Conservation (phyloP, 495 filamentous ascomycete species). For the Chaetomium tenue region DNA sequence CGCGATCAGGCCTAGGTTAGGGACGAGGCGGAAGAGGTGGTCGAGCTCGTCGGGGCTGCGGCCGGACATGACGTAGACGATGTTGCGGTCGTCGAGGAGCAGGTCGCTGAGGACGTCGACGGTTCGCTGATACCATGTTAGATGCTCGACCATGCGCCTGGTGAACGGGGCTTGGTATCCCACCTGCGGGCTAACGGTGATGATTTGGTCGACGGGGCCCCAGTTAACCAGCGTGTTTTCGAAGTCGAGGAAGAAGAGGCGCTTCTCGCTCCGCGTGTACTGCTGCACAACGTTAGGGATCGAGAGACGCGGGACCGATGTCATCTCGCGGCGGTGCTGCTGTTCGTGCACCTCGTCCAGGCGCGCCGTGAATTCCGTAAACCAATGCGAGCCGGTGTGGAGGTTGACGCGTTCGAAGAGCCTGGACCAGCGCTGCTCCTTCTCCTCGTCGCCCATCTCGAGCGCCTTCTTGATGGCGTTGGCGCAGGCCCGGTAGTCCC, state of each 20-base stretch:
- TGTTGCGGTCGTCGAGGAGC: slow-evolving; percentile 70
- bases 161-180: slow-evolving; percentile 12
- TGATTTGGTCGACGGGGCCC: slow-evolving; percentile 74
- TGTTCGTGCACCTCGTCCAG: slow-evolving; percentile 74
- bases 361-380: slow-evolving; percentile 64
- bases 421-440: slow-evolving; percentile 67
- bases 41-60: slow-evolving; percentile 84
- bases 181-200: slow-evolving; percentile 75
- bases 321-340: slow-evolving; percentile 76
- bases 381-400: slow-evolving; percentile 82
- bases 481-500: slow-evolving; percentile 84
- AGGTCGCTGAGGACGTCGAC: slow-evolving; percentile 77
- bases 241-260: slow-evolving; percentile 86
- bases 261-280: slow-evolving; percentile 62
- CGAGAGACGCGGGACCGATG: slow-evolving; percentile 79
- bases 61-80: slow-evolving; percentile 91
- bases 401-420: slow-evolving; percentile 72
- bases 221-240: slow-evolving; percentile 87
- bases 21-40: slow-evolving; percentile 72
- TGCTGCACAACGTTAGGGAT: slow-evolving; percentile 57
- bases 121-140: slow-evolving; percentile 54
- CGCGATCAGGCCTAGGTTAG: slow-evolving; percentile 79
- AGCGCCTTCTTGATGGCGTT: slow-evolving; percentile 78
- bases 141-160: not conserved
- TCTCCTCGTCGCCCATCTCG: slow-evolving; percentile 70